Base-by-base conservation (phyloP, 768 basidiomycete genomes). In the Heimioporus sp. region DNA sequence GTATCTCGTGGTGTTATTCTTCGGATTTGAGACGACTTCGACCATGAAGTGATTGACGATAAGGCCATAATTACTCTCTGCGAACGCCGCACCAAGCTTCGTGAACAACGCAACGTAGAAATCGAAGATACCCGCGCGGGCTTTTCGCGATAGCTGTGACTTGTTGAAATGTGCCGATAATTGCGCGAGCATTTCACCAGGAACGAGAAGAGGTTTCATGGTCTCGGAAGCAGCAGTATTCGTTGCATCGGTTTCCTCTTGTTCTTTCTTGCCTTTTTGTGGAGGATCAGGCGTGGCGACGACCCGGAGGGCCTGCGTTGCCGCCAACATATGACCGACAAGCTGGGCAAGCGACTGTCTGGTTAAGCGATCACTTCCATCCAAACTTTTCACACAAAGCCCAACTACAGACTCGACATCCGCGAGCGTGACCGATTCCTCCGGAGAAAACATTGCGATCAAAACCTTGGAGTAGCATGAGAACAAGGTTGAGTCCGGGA, bases 111-210 rank as follows among this genome's bases (percentile, higher is more conserved):
- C 82, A 6, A 85, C 79, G 62, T 98, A 97, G 59, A 92, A 86
- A 56, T 97, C 92, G 64, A 97, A 86, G 20, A 98, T 80, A 8
- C 92, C 93, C 32, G 92, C 85, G 19, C 90, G 82, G 2, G 81
- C 81, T 68, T 85, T 85, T 36, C 89, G 82, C 1, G 87, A 76
- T 0, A 80, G 61, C 35, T 81, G 76, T 2, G 81, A 71, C 65
- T 86, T 90, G 74, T 92, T 96, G 73, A 92, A 91, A 28, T 87
- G 86, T 0, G 69, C 68, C 0, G 93, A 92, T 4, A 98, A 78
- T 47, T 84, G 83, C n/a, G 65, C 66, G 10, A 98, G 71, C 93
- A 98, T 96, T 60, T 95, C 92, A 15, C 70, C 70, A 0, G 86
- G 81, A 1, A 81, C 80, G 49, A 92, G 73, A 35, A 94, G 80